Evolutionary conservation across 495 filamentous ascomycete genomes (phyloP), one percentile per base, ranked within the genome.

Genomic region (Aspergillus indologenus): DNA sequence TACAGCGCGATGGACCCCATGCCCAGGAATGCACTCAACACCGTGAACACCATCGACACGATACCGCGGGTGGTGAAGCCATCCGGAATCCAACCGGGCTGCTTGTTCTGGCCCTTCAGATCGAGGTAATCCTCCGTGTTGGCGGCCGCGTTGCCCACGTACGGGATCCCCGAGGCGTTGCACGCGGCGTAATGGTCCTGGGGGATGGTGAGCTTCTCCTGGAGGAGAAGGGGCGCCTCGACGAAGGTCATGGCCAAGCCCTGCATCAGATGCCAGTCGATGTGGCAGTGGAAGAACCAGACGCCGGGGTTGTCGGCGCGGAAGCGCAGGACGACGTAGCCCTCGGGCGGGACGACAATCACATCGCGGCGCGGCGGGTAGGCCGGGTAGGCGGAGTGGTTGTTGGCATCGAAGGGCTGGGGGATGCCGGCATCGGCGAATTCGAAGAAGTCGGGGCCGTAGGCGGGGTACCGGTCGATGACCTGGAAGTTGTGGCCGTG

Each of bases 401-500:
- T 71, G 58, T 71, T 63, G 60, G 79, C 23, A 51, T 77, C 61
- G 64, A 74, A 78, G 59, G 64, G 48, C 6, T 74, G 69, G 15
- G 74, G 72, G 44, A 82, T 78, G 2, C 61, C 59, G 20, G 22
- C 48, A 21, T 69, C 65, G 8, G 50, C 62, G 54, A 65, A 69
- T 40, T 71, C 64, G 61, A 65, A 72, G 57, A 75, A 75, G 21
- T 79, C 74, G 0, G 67, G 61, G 1, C 85, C 73, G 21, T 73
- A 75, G 17, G 64, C 45, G 1, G 76, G 74, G 29, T 45, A 60
- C 1, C 87, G 83, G 23, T 75, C 72, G 40, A 90, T 68, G 6
- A 90, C 73, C 65, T 94, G 90, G 76, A 92, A 94, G 58, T 85
- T 81, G 73, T 95, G 91, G 1, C 91, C 91, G 78, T 96, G 91